Percentiles rank a stretch among this genome's conserved stretches.
These are phyloP conservation scores for Lotus japonicus DNA, from an alignment of 306 rosid genomes.

Conservation along the genomic window DNA sequence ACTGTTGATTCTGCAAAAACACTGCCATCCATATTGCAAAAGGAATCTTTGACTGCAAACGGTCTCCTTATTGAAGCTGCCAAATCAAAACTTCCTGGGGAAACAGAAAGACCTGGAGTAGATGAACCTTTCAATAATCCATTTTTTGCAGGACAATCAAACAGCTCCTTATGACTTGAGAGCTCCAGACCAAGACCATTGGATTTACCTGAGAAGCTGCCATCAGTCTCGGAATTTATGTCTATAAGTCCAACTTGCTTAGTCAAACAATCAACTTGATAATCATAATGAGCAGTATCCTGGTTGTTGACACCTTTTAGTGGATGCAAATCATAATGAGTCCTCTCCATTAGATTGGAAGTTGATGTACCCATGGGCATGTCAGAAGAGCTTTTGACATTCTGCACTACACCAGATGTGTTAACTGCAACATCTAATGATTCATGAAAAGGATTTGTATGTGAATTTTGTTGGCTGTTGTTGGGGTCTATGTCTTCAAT, in stretches of 20 bases:
- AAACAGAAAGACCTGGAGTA: neutral
- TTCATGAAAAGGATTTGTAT: constrained; percentile 27
- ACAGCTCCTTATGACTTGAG: constrained; percentile 15
- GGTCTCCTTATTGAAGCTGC: constrained; percentile 33
- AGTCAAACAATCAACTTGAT: constrained; percentile 42
- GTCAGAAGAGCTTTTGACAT: constrained; percentile 18
- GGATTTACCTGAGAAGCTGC: constrained; percentile 29
- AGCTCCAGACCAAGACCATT: constrained; percentile 11
- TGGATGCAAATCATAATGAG: constrained; percentile 19
- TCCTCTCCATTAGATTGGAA: neutral
- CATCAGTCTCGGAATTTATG: constrained; percentile 27
- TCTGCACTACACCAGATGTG: constrained; percentile 26
- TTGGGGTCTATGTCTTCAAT: constrained; percentile 19
- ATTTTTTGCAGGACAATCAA: constrained; percentile 18
- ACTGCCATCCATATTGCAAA: constrained; percentile 39
- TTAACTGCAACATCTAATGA: constrained; percentile 32
- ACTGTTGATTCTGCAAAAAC: constrained; percentile 26
- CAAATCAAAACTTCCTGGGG: constrained; percentile 23
- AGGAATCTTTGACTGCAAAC: constrained; percentile 39
- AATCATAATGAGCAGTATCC: constrained; percentile 26
- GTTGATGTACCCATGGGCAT: constrained; percentile 13
- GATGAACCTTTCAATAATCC: constrained; percentile 9
- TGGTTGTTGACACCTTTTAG: constrained; percentile 14
- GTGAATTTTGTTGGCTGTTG: constrained; percentile 26
- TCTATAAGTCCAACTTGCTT: constrained; percentile 41